Base-by-base conservation (phyloP, 257 asterid genomes). In the Anisodus tanguticus region DNA sequence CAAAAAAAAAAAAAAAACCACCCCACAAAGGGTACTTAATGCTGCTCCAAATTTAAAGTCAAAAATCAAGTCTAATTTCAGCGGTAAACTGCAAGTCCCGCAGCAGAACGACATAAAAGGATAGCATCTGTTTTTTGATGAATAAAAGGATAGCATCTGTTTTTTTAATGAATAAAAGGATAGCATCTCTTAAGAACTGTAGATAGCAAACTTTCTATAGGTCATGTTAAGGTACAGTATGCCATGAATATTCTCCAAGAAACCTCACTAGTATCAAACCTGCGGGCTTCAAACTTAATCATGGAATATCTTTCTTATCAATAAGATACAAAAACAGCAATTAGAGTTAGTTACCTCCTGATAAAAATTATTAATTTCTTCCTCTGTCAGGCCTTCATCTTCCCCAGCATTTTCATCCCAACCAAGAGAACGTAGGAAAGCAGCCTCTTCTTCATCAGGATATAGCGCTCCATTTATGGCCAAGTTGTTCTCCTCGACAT, bases 341-440 rank as follows among this genome's bases (percentile, higher is more conserved):
- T 54, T 15, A 47, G 26, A 26, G 83, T 31, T 49, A 26, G 43
- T 85, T 89, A 92, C 98, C 97, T 93, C 97, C 90, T 90, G 92
- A 88, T 91, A 90, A 76, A 93, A 95, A 35, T 97, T 90, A 87
- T 86, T 88, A 60, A 92, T 93, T 89, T 95, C 98, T 88, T 93
- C 98, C 89, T 95, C 95, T 1, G 97, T 92, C 83, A 93, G 85
- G 84, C 94, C 94, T 87, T 92, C 98, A 84, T 91, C 98, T 86
- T 95, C 97, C 80, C 92, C 98, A 26, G 88, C 90, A 85, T 95
- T 92, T 85, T 95, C 98, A 66, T 95, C 97, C 98, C 98, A 95
- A 84, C 98, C 98, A 90, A 95, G 98, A 9, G 98, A 93, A 80
- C 98, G 97, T 70, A 93, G 97, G 84, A 93, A 95, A 4, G 95